These are phyloP conservation scores for Ocimum tenuiflorum DNA, from an alignment of 257 asterid species.

Conservation along the genomic window DNA sequence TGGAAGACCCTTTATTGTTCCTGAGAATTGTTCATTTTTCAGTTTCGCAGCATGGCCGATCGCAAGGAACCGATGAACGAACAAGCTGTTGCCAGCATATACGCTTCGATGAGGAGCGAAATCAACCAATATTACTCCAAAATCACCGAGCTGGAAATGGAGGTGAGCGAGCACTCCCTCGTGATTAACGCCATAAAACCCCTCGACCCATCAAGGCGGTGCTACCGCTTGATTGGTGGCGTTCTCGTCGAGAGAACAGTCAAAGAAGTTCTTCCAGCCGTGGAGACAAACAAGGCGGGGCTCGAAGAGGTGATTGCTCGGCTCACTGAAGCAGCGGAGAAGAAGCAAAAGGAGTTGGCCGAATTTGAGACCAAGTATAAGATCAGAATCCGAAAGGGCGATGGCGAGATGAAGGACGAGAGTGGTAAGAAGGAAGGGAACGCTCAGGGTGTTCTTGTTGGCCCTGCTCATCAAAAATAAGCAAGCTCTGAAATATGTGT, in stretches of 20 bases:
- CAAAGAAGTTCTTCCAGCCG: constrained; percentile 88
- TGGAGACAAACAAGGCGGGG: constrained; percentile 80
- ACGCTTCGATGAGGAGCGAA: constrained; percentile 68
- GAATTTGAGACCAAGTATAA: constrained; percentile 89
- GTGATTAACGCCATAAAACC: constrained; percentile 87
- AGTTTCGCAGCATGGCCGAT: constrained; percentile 49
- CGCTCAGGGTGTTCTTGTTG: constrained; percentile 97
- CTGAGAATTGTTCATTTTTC: constrained; percentile 8
- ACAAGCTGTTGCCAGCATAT: constrained; percentile 80
- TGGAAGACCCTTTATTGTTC: background rate
- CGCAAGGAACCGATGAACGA: constrained; percentile 65
- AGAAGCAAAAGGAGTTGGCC: constrained; percentile 70
- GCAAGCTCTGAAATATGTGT: constrained; percentile 11
- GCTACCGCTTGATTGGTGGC: constrained; percentile 96
- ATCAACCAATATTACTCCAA: constrained; percentile 84
- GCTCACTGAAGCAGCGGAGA: constrained; percentile 75
- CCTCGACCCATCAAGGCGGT: constrained; percentile 81
- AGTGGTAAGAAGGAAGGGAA: constrained; percentile 77
- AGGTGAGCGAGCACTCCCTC: constrained; percentile 82
- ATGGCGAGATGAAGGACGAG: constrained; percentile 68
- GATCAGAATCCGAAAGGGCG: constrained; percentile 64
- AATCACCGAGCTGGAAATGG: constrained; percentile 89
- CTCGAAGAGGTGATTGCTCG: constrained; percentile 82
- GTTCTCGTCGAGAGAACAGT: constrained; percentile 93
- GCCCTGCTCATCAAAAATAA: constrained; percentile 59